phyloP scores from a whole-genome alignment of 2,329 filamentous ascomycete species.

The Alternaria solani region DNA sequence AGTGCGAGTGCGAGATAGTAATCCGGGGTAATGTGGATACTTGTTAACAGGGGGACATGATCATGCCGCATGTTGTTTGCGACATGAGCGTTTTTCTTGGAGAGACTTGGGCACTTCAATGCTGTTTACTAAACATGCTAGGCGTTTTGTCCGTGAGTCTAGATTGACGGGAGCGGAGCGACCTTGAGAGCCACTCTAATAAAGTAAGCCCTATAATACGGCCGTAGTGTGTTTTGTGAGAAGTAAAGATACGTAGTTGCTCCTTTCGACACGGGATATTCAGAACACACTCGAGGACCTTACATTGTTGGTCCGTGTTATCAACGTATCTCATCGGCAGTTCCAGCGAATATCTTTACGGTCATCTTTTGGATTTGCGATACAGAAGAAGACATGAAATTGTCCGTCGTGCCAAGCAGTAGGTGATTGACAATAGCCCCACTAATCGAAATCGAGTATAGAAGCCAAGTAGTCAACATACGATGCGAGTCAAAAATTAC shows the following conservation, averaged over 20 bases:
- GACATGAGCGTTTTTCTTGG: background rate
- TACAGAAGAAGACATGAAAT: background rate
- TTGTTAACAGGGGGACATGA: too few relatives aligned
- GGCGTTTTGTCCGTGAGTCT: background rate
- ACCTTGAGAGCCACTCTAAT: background rate
- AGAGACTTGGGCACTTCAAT: background rate
- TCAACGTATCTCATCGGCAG: background rate
- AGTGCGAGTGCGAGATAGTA: background rate
- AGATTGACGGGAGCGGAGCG: conserved; percentile 1
- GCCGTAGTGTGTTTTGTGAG: background rate
- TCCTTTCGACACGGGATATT: background rate
- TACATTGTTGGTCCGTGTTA: background rate
- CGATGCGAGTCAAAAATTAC: conserved; percentile 9
- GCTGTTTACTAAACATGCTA: conserved; percentile 1
- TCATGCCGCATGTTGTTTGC: too few relatives aligned
- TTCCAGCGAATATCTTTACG: too few relatives aligned
- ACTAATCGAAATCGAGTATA: background rate
- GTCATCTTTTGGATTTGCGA: background rate
- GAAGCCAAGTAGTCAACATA: background rate
- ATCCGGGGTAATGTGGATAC: background rate
- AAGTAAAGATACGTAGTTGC: background rate
- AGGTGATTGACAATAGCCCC: background rate
- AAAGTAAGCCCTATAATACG: background rate
- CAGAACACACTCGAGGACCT: background rate
- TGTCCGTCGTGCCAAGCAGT: background rate